Evolutionary conservation across 2,329 filamentous ascomycete species (phyloP).

Genomic region (Blastomyces emzantsi): DNA sequence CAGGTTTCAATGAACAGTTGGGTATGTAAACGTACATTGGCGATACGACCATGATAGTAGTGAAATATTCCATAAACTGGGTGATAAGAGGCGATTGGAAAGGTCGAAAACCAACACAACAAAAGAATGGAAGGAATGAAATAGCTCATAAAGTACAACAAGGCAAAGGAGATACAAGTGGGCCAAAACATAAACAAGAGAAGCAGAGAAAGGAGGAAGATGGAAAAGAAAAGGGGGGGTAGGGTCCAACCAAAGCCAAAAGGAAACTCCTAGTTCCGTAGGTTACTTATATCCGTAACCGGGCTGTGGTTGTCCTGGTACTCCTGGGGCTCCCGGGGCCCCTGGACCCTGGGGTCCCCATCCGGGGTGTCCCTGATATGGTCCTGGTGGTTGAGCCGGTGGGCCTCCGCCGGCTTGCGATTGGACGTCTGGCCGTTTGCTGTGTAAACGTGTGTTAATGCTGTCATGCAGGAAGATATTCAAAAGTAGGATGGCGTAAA

Average conservation of each 20-base stretch:
- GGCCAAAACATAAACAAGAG: background rate
- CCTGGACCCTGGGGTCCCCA: constrained; percentile 1
- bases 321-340: background rate
- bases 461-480: background rate
- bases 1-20: background rate
- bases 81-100: background rate
- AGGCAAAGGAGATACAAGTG: background rate
- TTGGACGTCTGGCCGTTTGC: constrained; percentile 17
- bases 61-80: background rate
- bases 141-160: background rate
- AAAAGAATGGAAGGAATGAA: background rate
- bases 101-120: background rate
- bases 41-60: background rate
- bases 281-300: constrained; percentile 10
- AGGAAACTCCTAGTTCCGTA: background rate
- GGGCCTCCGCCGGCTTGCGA: constrained; percentile 13
- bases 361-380: background rate
- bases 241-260: background rate
- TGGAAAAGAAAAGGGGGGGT: background rate
- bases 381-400: background rate
- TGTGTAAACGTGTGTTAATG: constrained; percentile 1
- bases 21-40: constrained; percentile 3
- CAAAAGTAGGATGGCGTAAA: background rate
- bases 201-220: background rate
- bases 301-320: background rate